Evolutionary conservation across 1,284 basidiomycete genomes (phyloP), one percentile per base, ranked within the genome.

Genomic region (Ceratobasidium sp.): DNA sequence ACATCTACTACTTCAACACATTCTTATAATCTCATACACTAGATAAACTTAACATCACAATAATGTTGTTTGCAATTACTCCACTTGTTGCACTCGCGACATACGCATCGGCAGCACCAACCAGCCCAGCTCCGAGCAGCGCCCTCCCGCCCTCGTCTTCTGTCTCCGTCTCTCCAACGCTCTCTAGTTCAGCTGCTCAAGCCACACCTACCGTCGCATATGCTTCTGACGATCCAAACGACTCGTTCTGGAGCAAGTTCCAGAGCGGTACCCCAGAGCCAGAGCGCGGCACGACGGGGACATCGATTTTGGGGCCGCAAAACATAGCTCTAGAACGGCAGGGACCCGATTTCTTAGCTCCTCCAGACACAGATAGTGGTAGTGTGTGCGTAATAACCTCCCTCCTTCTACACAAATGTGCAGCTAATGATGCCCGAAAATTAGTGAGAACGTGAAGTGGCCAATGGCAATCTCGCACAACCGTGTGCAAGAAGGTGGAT

Each of bases 301-400:
- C 30, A 5, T 11, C 9, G 5, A n/a, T n/a, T n/a, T n/a, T n/a
- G n/a, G n/a, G n/a, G n/a, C n/a, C n/a, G n/a, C n/a, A n/a, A n/a
- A n/a, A n/a, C n/a, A n/a, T n/a, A n/a, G n/a, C n/a, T n/a, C n/a
- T n/a, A n/a, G n/a, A n/a, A n/a, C n/a, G n/a, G n/a, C n/a, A n/a
- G n/a, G n/a, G n/a, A n/a, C n/a, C n/a, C n/a, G n/a, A n/a, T n/a
- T n/a, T n/a, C n/a, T 79, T 91, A 26, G 88, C 89, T 1, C 88
- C 89, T n/a, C 91, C 91, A 1, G 83, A 84, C 1, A 91, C 89
- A 0, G 91, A 93, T 78, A 80, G 84, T 73, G 91, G 91, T 23
- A 83, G 81, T 73, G 81, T 92, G 87, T 88, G 32, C 11, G 67
- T 71, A 5, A 14, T 26, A 11, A 14, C 13, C 7, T 11, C 21